Evolutionary conservation across 2,329 filamentous ascomycete genomes (phyloP).

Genomic region (Pyricularia sp.): DNA sequence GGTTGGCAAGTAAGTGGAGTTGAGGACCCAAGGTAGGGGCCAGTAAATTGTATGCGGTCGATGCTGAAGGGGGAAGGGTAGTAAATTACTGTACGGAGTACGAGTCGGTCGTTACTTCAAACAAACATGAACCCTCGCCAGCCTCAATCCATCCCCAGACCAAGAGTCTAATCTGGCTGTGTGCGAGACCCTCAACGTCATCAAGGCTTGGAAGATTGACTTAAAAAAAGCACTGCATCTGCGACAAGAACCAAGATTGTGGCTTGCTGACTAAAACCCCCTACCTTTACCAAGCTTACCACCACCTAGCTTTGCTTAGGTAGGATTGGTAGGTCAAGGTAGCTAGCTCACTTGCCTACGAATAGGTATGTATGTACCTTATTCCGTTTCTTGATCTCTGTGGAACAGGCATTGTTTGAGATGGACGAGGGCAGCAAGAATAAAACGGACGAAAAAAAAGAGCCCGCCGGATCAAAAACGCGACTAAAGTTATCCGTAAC

Average conservation of each 20-base stretch:
- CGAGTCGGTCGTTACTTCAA: neutral
- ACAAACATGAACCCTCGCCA: neutral
- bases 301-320: neutral
- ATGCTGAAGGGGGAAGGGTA: neutral
- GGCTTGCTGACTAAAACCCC: neutral
- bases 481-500: too few species aligned
- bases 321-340: neutral
- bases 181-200: neutral
- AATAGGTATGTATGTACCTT: neutral
- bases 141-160: neutral
- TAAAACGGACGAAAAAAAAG: neutral
- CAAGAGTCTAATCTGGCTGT: neutral
- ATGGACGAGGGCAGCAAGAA: neutral
- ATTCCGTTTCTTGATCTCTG: neutral
- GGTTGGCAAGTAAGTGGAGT: neutral
- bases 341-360: too few species aligned
- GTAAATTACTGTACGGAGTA: neutral
- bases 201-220: too few species aligned
- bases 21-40: neutral
- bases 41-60: neutral
- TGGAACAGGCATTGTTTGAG: neutral
- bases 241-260: neutral
- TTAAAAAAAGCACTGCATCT: neutral
- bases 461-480: neutral
- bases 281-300: neutral